Conservation (phyloP, 2,329 filamentous ascomycete genomes). For the Phyllosticta citriasiana region DNA sequence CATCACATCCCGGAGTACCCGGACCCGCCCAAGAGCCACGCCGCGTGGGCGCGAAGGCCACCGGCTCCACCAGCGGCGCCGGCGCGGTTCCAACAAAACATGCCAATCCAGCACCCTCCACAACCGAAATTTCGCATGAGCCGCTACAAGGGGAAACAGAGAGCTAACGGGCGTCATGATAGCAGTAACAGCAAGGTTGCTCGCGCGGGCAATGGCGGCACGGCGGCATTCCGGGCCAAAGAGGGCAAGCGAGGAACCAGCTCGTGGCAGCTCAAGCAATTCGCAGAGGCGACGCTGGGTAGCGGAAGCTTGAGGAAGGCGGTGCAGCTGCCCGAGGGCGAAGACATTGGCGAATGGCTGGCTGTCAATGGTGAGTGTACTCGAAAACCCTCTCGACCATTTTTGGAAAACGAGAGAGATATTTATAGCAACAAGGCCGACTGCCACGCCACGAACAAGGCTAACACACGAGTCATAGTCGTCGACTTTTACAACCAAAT, state of each 20-base stretch:
- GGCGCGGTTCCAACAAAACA: neutral
- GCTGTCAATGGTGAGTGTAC: conserved; percentile 78
- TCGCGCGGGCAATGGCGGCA: conserved; percentile 24
- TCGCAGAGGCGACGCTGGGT: conserved; percentile 92
- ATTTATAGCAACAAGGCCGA: conserved; percentile 18
- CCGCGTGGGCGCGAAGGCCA: neutral
- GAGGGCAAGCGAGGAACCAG: conserved; percentile 75
- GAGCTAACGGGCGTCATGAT: neutral
- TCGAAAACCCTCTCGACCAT: neutral
- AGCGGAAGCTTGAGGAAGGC: conserved; percentile 92
- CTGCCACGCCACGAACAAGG: neutral
- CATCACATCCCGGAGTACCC: conserved; percentile 27
- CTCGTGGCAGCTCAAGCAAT: conserved; percentile 91
- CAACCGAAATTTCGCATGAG: neutral
- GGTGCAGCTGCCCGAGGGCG: conserved; percentile 91
- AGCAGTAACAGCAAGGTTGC: conserved; percentile 10
- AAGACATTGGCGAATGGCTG: conserved; percentile 96
- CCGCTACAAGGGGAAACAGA: neutral
- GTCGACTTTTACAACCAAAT: conserved; percentile 99
- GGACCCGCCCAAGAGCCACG: conserved; percentile 14
- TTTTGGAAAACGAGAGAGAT: neutral
- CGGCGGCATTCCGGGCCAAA: conserved; percentile 80
- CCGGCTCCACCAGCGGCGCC: neutral
- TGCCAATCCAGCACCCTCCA: neutral
- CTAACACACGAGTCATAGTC: conserved; percentile 47